phyloP scores from a whole-genome alignment of 2,329 filamentous ascomycete species.

The Aspergillus jensenii region DNA sequence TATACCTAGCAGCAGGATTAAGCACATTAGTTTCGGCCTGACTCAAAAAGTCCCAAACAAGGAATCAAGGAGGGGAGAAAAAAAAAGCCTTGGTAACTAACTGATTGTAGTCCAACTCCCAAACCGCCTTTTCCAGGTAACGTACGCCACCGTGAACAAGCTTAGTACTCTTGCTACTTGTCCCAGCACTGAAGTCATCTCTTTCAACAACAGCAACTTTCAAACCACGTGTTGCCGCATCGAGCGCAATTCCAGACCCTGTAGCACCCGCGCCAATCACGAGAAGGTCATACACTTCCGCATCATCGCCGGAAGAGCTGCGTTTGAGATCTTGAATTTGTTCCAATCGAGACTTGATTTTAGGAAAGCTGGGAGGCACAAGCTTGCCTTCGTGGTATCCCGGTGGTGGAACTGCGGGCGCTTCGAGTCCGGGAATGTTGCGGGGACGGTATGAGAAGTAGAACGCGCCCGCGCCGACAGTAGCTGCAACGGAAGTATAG shows the following conservation, averaged over 20 bases:
- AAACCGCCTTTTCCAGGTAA: conserved; percentile 83
- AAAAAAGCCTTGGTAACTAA: conserved; percentile 35
- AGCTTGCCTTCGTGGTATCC: conserved; percentile 62
- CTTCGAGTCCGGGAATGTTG: conserved; percentile 63
- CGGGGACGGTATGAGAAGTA: conserved; percentile 64
- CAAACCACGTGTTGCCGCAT: conserved; percentile 74
- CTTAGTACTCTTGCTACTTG: conserved; percentile 85
- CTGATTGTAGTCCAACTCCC: conserved; percentile 82
- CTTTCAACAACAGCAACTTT: conserved; percentile 79
- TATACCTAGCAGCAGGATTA: conserved; percentile 44
- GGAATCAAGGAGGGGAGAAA: background rate
- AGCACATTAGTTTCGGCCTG: conserved; percentile 1
- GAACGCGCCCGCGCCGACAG: conserved; percentile 55
- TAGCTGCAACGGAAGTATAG: conserved; percentile 58
- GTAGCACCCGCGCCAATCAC: conserved; percentile 79
- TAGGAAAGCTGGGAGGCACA: conserved; percentile 52
- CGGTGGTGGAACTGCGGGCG: conserved; percentile 62
- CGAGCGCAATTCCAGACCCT: conserved; percentile 75
- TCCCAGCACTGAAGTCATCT: conserved; percentile 79
- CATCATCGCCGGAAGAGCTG: conserved; percentile 30
- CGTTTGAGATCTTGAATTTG: conserved; percentile 54
- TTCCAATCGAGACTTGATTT: conserved; percentile 50
- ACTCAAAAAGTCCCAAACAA: no score
- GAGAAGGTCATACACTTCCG: conserved; percentile 68
- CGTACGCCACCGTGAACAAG: conserved; percentile 81